Conservation (phyloP, 345 rosid genomes). For the Cardiospermum halicacabum region DNA sequence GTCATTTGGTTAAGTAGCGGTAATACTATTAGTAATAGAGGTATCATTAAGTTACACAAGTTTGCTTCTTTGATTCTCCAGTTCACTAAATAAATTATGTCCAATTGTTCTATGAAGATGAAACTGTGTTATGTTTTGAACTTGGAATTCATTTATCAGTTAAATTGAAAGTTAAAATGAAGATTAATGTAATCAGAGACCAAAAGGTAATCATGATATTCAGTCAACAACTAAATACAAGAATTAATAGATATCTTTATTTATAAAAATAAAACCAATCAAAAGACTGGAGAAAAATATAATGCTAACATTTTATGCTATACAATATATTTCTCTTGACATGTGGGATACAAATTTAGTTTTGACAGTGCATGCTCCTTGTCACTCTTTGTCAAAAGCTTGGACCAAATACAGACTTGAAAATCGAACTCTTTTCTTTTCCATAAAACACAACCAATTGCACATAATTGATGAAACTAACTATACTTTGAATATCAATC, state of each 20-base stretch:
- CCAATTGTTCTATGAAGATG: too few relatives aligned
- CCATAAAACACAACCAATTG: slow-evolving; percentile 5
- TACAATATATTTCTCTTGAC: slow-evolving; percentile 26
- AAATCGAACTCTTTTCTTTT: slow-evolving; percentile 5
- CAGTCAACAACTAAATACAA: too few relatives aligned
- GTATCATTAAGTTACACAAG: not conserved
- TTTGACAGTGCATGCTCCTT: slow-evolving; percentile 5
- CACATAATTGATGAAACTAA: slow-evolving; percentile 8
- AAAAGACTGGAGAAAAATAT: not conserved
- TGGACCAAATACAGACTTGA: not conserved
- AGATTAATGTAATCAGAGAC: too few relatives aligned
- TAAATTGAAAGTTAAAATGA: too few relatives aligned
- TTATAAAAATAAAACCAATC: slow-evolving; percentile 3
- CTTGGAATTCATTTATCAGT: too few relatives aligned
- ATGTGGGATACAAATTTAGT: slow-evolving; percentile 14
- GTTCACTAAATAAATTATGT: too few relatives aligned
- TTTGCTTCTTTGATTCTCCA: too few relatives aligned
- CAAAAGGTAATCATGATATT: too few relatives aligned
- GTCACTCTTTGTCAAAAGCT: not conserved
- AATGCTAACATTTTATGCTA: slow-evolving; percentile 11
- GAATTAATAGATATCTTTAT: too few relatives aligned
- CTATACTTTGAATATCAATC: slow-evolving; percentile 12
- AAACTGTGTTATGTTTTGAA: too few relatives aligned
- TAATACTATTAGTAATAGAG: too few relatives aligned
- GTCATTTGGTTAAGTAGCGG: too few relatives aligned